Evolutionary conservation across 2,329 filamentous ascomycete species (phyloP).

Genomic region (Aspergillus sp.): DNA sequence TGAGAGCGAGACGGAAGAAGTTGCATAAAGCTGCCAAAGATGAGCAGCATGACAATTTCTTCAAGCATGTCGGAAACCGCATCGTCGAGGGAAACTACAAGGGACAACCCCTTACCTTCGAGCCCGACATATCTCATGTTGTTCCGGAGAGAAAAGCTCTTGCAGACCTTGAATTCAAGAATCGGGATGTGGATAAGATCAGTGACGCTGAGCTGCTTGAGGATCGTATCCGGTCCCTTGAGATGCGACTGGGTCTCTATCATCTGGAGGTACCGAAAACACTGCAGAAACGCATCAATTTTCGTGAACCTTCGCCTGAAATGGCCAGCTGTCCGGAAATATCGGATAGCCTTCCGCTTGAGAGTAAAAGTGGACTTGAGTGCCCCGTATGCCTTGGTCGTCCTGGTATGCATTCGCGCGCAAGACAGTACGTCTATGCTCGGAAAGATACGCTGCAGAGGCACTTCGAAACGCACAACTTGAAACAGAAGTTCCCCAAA

Average conservation of each 20-base stretch:
- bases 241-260: not conserved
- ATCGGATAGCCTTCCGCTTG: not conserved
- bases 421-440: not conserved
- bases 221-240: not conserved
- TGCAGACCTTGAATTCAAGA: slow-evolving; percentile 23
- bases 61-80: slow-evolving; percentile 8
- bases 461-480: not conserved
- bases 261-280: not conserved
- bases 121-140: slow-evolving; percentile 1
- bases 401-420: not conserved
- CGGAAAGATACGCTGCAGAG: not conserved
- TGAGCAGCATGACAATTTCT: slow-evolving; percentile 4
- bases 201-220: not conserved
- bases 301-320: not conserved
- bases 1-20: not conserved
- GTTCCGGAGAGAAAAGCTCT: slow-evolving; percentile 26
- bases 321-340: not conserved
- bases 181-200: slow-evolving; percentile 15
- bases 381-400: not conserved
- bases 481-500: not conserved
- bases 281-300: not conserved
- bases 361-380: not conserved
- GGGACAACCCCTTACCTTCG: slow-evolving; percentile 6
- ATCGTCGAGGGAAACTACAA: slow-evolving; percentile 10
- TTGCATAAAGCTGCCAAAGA: not conserved